A percentile compares a stretch with the other conserved stretches of the same genome.
Evolutionary conservation across 2,329 filamentous ascomycete genomes (phyloP).

Genomic region (Lecanicillium sp.): DNA sequence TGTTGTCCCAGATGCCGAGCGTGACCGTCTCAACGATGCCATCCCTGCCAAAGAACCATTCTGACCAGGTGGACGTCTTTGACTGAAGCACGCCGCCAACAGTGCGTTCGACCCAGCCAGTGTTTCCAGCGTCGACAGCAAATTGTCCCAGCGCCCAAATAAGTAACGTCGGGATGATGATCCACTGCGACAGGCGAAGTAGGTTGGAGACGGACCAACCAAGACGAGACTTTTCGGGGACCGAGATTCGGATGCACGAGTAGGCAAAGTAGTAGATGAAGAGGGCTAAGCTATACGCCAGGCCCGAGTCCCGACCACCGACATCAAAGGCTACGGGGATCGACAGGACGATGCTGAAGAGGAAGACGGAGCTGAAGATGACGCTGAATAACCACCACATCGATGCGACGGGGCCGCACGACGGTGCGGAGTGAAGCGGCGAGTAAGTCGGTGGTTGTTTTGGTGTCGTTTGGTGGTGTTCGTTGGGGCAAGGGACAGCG

Average conservation of each 20-base stretch:
- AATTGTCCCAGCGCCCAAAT: slow-evolving; percentile 97
- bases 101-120: slow-evolving; percentile 75
- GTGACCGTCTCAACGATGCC: slow-evolving; percentile 73
- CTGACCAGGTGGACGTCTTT: slow-evolving; percentile 57
- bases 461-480: too few species aligned
- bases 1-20: slow-evolving; percentile 81
- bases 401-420: slow-evolving; percentile 24
- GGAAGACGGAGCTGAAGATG: slow-evolving; percentile 74
- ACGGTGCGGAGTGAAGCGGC: too few species aligned
- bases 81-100: slow-evolving; percentile 58
- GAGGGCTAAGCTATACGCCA: slow-evolving; percentile 86
- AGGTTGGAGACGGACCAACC: slow-evolving; percentile 62
- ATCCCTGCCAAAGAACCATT: slow-evolving; percentile 84
- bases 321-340: slow-evolving; percentile 98
- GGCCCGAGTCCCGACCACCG: slow-evolving; percentile 84
- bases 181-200: slow-evolving; percentile 72
- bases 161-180: slow-evolving; percentile 75
- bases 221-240: slow-evolving; percentile 69
- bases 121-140: slow-evolving; percentile 73
- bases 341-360: slow-evolving; percentile 86
- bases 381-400: slow-evolving; percentile 81
- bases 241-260: slow-evolving; percentile 70
- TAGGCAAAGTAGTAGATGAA: slow-evolving; percentile 88
- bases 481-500: too few species aligned
- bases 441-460: background rate